Conservation (phyloP, 495 filamentous ascomycete genomes). For the Penicillium samsonianum region DNA sequence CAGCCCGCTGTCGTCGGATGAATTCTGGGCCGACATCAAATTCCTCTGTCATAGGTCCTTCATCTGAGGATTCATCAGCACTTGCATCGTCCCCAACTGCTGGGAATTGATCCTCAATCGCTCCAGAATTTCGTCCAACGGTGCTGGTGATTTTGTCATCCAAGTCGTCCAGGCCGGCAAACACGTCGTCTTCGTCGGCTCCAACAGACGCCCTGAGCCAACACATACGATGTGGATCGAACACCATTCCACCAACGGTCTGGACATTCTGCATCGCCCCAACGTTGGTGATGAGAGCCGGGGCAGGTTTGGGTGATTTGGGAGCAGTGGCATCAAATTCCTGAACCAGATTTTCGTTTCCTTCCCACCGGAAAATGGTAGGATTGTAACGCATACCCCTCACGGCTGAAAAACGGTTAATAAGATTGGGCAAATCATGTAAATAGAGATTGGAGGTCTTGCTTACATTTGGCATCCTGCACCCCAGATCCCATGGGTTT, state of each 20-base stretch:
- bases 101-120: slow-evolving; percentile 36
- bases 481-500: slow-evolving; percentile 64
- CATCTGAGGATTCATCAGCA: slow-evolving; percentile 55
- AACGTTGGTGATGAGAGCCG: slow-evolving; percentile 91
- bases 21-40: slow-evolving; percentile 98
- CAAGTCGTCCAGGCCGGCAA: slow-evolving; percentile 72
- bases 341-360: slow-evolving; percentile 81
- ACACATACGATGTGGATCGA: slow-evolving; percentile 93
- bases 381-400: slow-evolving; percentile 98
- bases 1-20: slow-evolving; percentile 80
- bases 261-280: slow-evolving; percentile 73
- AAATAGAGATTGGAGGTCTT: not conserved
- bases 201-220: slow-evolving; percentile 70
- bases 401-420: slow-evolving; percentile 56
- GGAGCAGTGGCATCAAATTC: slow-evolving; percentile 66
- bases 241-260: slow-evolving; percentile 93
- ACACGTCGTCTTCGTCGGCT: slow-evolving; percentile 69
- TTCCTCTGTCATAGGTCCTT: slow-evolving; percentile 89
- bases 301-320: slow-evolving; percentile 66
- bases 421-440: not conserved
- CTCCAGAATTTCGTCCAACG: slow-evolving; percentile 27
- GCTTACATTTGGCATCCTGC: slow-evolving; percentile 67
- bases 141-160: slow-evolving; percentile 55
- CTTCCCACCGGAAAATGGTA: slow-evolving; percentile 82
- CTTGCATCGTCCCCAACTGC: slow-evolving; percentile 56